These are phyloP conservation scores for Tausonia pullulans DNA, from an alignment of 1,284 basidiomycete species.

Conservation along the genomic window DNA sequence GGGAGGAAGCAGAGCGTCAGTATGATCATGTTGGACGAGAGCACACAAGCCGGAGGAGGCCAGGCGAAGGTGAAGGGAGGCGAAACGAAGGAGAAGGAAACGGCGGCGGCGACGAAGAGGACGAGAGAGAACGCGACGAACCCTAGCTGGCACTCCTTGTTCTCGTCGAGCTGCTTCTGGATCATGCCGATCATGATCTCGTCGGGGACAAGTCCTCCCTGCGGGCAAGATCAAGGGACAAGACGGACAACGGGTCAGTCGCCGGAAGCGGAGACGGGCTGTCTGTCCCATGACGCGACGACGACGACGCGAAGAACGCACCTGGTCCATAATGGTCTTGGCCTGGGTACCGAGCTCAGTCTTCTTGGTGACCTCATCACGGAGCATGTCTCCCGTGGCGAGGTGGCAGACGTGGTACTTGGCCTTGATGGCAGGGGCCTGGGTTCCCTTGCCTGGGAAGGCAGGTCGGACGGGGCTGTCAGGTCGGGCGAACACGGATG, in stretches of 20 bases:
- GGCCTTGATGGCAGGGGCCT: conserved; percentile 85
- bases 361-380: conserved; percentile 81
- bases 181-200: conserved; percentile 98
- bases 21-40: background rate
- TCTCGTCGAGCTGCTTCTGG: conserved; percentile 87
- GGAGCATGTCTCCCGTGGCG: conserved; percentile 96
- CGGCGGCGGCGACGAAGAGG: background rate
- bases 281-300: background rate
- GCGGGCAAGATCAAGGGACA: conserved; percentile 18
- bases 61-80: background rate
- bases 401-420: conserved; percentile 95
- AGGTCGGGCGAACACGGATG: background rate
- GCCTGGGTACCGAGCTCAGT: conserved; percentile 81
- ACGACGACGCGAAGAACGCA: background rate
- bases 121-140: conserved; percentile 38
- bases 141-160: conserved; percentile 88
- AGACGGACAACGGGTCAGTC: background rate
- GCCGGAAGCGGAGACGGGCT: background rate
- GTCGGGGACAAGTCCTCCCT: conserved; percentile 83
- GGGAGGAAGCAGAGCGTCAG: background rate
- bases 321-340: conserved; percentile 89
- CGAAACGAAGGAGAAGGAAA: background rate
- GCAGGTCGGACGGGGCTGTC: background rate
- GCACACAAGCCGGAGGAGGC: background rate
- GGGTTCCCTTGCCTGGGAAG: conserved; percentile 81